Conservation (phyloP, 768 basidiomycete genomes). For the Ephemerocybe angulata region DNA sequence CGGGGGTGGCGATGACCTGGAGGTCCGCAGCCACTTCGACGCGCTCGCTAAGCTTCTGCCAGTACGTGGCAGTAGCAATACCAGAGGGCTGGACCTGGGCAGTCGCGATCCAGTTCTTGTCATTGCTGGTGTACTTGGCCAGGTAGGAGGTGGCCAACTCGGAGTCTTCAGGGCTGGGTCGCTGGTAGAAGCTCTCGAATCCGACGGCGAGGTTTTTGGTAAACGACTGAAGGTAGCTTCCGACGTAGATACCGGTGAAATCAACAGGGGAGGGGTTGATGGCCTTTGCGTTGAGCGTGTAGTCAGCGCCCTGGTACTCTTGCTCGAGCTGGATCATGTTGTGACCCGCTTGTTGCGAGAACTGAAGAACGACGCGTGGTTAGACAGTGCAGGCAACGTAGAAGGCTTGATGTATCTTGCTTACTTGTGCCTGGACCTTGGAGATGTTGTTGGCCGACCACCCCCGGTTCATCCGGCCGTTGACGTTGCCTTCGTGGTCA, state of each 20-base stretch:
- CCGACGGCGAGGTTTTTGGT: slow-evolving; percentile 89
- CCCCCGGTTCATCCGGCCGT: slow-evolving; percentile 83
- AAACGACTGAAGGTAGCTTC: slow-evolving; percentile 89
- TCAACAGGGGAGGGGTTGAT: slow-evolving; percentile 90
- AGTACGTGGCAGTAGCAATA: slow-evolving; percentile 87
- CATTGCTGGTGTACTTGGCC: slow-evolving; percentile 68
- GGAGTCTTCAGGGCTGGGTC: slow-evolving; percentile 63
- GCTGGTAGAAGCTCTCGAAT: slow-evolving; percentile 79
- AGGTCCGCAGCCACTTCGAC: slow-evolving; percentile 97
- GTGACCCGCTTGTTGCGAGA: slow-evolving; percentile 72
- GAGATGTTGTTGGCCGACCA: slow-evolving; percentile 77
- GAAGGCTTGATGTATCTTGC: slow-evolving; percentile 18
- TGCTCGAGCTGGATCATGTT: slow-evolving; percentile 95
- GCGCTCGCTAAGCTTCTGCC: slow-evolving; percentile 93
- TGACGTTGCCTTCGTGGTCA: slow-evolving; percentile 90
- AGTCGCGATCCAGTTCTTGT: slow-evolving; percentile 90
- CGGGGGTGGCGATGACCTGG: slow-evolving; percentile 72
- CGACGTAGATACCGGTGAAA: slow-evolving; percentile 87
- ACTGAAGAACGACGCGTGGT: slow-evolving; percentile 38
- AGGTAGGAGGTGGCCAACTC: slow-evolving; percentile 77
- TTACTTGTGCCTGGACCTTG: slow-evolving; percentile 85
- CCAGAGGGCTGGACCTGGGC: slow-evolving; percentile 82
- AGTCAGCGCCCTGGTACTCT: slow-evolving; percentile 87
- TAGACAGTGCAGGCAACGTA: too few species aligned
- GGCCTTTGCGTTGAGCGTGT: slow-evolving; percentile 78